Percentiles rank a stretch among this genome's conserved stretches.
Evolutionary conservation across 331 rosid species (phyloP).

Genomic region (Prunus yedoensis): DNA sequence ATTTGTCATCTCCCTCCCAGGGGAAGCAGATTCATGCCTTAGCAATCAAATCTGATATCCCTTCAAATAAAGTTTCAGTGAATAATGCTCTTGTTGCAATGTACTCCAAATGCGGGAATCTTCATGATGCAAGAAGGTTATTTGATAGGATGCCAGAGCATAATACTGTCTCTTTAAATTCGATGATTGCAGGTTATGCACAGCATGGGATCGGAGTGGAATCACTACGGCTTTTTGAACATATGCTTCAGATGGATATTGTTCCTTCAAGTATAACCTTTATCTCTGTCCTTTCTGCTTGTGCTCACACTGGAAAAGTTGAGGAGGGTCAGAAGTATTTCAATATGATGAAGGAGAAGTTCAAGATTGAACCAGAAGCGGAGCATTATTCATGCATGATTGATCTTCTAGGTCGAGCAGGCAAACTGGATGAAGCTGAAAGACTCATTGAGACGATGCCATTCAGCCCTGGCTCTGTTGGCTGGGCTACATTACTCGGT

Average conservation of each 20-base stretch:
- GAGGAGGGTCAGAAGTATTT: slow-evolving; percentile 70
- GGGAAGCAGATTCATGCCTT: slow-evolving; percentile 79
- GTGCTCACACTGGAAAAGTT: slow-evolving; percentile 82
- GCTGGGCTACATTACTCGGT: slow-evolving; percentile 85
- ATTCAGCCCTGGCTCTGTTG: slow-evolving; percentile 57
- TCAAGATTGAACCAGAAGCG: slow-evolving; percentile 70
- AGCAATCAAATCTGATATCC: slow-evolving; percentile 73
- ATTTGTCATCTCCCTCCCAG: slow-evolving; percentile 66
- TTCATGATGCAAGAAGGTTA: slow-evolving; percentile 63
- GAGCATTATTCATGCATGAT: slow-evolving; percentile 86
- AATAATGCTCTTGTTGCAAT: slow-evolving; percentile 73
- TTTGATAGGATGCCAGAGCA: slow-evolving; percentile 73
- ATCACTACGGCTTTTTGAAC: slow-evolving; percentile 58
- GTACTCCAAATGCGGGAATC: slow-evolving; percentile 88
- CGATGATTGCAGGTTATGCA: slow-evolving; percentile 85
- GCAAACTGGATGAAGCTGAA: slow-evolving; percentile 70
- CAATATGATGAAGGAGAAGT: slow-evolving; percentile 72
- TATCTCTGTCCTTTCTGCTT: slow-evolving; percentile 72
- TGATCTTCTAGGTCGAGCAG: slow-evolving; percentile 86
- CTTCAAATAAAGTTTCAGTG: slow-evolving; percentile 67
- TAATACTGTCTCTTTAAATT: slow-evolving; percentile 63
- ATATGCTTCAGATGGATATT: slow-evolving; percentile 56
- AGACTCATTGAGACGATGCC: slow-evolving; percentile 77
- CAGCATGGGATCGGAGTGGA: slow-evolving; percentile 73
- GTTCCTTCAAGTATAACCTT: slow-evolving; percentile 69